Evolutionary conservation across 257 asterid genomes (phyloP).

Genomic region (Capsicum baccatum): DNA sequence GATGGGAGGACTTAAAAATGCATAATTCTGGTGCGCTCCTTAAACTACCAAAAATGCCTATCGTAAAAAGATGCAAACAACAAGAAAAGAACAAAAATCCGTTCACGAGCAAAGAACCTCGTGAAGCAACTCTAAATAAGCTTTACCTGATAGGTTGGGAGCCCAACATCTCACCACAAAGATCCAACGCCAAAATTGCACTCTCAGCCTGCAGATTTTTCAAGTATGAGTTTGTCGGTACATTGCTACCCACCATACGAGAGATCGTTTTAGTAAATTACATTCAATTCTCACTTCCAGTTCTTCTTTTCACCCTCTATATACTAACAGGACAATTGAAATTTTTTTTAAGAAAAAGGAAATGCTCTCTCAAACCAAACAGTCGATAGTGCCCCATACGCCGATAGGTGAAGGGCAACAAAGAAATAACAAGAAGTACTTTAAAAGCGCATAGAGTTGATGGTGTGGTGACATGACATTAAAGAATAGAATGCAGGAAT

Average conservation of each 20-base stretch:
- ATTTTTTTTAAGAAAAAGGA: too few relatives aligned
- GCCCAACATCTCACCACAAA: slow-evolving; percentile 88
- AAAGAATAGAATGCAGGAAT: neutral
- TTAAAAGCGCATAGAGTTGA: neutral
- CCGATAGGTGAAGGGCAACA: neutral
- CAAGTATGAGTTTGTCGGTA: neutral
- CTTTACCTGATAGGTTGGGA: slow-evolving; percentile 82
- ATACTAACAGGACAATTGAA: neutral
- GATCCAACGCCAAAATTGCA: slow-evolving; percentile 87
- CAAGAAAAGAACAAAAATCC: neutral
- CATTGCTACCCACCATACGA: neutral
- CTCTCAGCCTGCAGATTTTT: slow-evolving; percentile 76
- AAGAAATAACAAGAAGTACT: neutral
- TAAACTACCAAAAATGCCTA: neutral
- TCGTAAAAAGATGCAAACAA: neutral
- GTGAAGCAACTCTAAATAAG: too few relatives aligned
- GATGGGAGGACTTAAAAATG: neutral
- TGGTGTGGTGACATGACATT: neutral
- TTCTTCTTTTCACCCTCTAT: neutral
- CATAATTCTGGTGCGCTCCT: neutral
- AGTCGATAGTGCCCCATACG: too few relatives aligned
- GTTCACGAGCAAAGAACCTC: neutral
- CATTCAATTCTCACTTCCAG: neutral
- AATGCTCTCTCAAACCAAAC: neutral
- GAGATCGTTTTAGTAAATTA: neutral